A percentile compares a stretch with the other conserved stretches of the same genome.
These are phyloP conservation scores for Hawksworthiomyces lignivorus DNA, from an alignment of 2,329 filamentous ascomycete species.

Conservation along the genomic window DNA sequence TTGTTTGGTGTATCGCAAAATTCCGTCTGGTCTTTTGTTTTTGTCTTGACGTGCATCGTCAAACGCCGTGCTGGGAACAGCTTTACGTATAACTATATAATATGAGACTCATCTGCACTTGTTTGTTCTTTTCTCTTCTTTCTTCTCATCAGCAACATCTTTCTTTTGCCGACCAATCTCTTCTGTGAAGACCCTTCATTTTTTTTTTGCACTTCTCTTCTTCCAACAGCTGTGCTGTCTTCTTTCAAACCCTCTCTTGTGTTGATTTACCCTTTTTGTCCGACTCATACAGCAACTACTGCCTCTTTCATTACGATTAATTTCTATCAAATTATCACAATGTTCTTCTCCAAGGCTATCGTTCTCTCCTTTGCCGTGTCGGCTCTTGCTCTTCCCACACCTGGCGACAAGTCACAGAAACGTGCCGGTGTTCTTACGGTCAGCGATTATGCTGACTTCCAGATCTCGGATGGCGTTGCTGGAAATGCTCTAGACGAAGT, in stretches of 20 bases:
- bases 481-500: slow-evolving; percentile 48
- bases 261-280: not conserved
- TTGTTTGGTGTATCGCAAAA: no score
- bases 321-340: slow-evolving; percentile 11
- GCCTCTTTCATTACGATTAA: not conserved
- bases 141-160: slow-evolving; percentile 6
- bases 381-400: slow-evolving; percentile 24
- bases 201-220: slow-evolving; percentile 8
- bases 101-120: not conserved
- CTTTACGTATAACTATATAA: no score
- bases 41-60: not conserved
- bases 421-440: slow-evolving; percentile 23
- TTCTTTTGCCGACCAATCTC: slow-evolving; percentile 3
- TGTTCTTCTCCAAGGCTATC: slow-evolving; percentile 31
- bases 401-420: slow-evolving; percentile 15
- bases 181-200: slow-evolving; percentile 13
- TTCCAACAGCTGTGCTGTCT: slow-evolving; percentile 15
- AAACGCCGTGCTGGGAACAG: no score
- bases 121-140: not conserved
- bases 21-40: slow-evolving; percentile 1
- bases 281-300: no score
- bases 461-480: slow-evolving; percentile 41
- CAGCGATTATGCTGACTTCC: slow-evolving; percentile 33
- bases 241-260: slow-evolving; percentile 7
- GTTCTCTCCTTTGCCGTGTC: slow-evolving; percentile 29